phyloP scores from a whole-genome alignment of 2,329 filamentous ascomycete species.

The Colletotrichum shisoi region DNA sequence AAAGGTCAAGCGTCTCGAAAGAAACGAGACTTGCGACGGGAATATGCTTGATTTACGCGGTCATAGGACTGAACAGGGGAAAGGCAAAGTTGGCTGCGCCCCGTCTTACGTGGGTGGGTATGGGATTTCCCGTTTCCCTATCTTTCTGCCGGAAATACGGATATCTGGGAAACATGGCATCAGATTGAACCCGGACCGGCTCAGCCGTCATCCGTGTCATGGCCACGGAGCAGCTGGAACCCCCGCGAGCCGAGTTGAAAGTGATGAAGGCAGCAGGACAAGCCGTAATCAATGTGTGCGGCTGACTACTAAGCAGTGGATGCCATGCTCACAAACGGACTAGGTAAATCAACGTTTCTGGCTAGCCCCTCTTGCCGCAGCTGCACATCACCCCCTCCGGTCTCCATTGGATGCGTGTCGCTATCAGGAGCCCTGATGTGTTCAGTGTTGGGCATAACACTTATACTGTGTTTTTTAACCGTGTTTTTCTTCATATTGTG shows the following conservation, averaged over 20 bases:
- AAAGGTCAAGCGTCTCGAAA: background rate
- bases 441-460: no score
- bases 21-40: conserved; percentile 26
- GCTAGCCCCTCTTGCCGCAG: conserved; percentile 33
- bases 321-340: conserved; percentile 23
- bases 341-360: conserved; percentile 33
- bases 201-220: conserved; percentile 1
- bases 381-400: conserved; percentile 38
- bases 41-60: conserved; percentile 22
- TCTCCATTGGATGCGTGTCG: conserved; percentile 33
- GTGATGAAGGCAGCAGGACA: no score
- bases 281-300: no score
- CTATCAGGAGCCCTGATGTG: conserved; percentile 36
- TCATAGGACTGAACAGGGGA: conserved; percentile 30
- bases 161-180: conserved; percentile 2
- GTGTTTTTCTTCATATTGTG: no score
- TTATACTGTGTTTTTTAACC: no score
- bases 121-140: conserved; percentile 33
- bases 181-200: conserved; percentile 6
- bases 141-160: conserved; percentile 15
- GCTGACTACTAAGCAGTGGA: background rate
- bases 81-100: conserved; percentile 29
- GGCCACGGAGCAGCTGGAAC: no score
- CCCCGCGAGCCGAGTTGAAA: conserved; percentile 3
- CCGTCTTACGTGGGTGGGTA: conserved; percentile 30